Conservation (phyloP, 192 early-diverging fungal genomes). For the Coemansia sp. region DNA sequence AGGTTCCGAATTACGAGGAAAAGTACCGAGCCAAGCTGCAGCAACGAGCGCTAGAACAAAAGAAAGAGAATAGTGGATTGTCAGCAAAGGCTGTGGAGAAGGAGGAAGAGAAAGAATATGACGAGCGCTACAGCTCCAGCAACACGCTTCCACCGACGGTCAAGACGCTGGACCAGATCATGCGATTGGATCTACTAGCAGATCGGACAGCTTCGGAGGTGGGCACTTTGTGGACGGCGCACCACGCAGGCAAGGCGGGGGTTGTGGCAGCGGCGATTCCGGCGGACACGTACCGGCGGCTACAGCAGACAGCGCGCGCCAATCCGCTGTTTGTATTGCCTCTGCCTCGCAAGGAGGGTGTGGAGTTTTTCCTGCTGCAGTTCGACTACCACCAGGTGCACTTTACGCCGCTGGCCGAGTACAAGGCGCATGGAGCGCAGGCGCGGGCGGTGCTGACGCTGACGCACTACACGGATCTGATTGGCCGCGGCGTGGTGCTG, state of each 20-base stretch:
- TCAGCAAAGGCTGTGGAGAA: no score
- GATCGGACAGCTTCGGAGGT: conserved; percentile 48
- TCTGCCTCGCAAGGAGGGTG: conserved; percentile 72
- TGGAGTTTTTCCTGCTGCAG: conserved; percentile 89
- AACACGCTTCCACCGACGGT: conserved; percentile 32
- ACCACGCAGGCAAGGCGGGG: conserved; percentile 64
- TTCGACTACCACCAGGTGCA: conserved; percentile 83
- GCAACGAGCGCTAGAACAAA: conserved; percentile 56
- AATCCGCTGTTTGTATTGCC: conserved; percentile 82
- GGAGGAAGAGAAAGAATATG: conserved; percentile 14
- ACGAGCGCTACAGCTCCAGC: not conserved
- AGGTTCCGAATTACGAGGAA: conserved; percentile 58
- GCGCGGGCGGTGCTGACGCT: conserved; percentile 84
- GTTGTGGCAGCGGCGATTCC: conserved; percentile 69
- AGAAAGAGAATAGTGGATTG: conserved; percentile 49
- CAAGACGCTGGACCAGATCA: conserved; percentile 62
- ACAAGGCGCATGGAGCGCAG: conserved; percentile 78
- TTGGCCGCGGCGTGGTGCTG: conserved; percentile 84
- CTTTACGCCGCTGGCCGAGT: conserved; percentile 89
- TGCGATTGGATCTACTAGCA: conserved; percentile 57
- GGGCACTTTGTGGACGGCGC: conserved; percentile 73
- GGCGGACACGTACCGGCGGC: conserved; percentile 60
- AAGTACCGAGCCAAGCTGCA: conserved; percentile 73
- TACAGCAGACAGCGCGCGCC: conserved; percentile 52
- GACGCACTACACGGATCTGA: conserved; percentile 87